Conservation (phyloP, 805 yeast genomes). For the Phaffomyces opuntiae region DNA sequence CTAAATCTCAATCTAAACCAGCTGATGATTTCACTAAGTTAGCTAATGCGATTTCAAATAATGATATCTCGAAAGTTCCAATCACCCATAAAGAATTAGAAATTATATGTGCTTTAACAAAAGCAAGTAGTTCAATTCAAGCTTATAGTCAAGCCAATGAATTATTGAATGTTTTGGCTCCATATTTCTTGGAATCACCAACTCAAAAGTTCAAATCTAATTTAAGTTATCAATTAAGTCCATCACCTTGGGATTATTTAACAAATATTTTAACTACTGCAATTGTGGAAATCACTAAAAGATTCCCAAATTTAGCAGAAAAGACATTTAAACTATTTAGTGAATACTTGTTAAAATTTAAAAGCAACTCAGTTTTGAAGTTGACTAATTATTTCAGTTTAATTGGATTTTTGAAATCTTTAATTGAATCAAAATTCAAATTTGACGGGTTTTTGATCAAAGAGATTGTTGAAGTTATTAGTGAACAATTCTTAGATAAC, state of each 20-base stretch:
- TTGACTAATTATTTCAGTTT: conserved; percentile 26
- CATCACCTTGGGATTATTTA: conserved; percentile 34
- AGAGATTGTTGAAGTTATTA: conserved; percentile 22
- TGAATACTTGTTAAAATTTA: conserved; percentile 20
- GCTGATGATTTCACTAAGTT: conserved; percentile 17
- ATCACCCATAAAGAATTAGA: conserved; percentile 46
- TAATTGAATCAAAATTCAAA: conserved; percentile 14
- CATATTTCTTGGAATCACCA: conserved; percentile 45
- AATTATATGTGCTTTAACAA: conserved; percentile 40
- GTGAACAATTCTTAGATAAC: conserved; percentile 11
- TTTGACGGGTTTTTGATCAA: conserved; percentile 18
- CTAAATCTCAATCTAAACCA: conserved; percentile 1
- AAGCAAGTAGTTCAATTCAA: conserved; percentile 28
- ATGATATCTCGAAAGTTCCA: conserved; percentile 18
- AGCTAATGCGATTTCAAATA: conserved; percentile 9
- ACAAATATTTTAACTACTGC: conserved; percentile 28
- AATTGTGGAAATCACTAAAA: conserved; percentile 21
- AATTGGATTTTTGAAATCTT: conserved; percentile 31
- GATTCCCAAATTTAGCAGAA: conserved; percentile 23
- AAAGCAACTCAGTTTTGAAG: conserved; percentile 8
- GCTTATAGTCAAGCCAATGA: conserved; percentile 31
- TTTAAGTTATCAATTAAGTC: conserved; percentile 27
- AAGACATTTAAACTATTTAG: conserved; percentile 18
- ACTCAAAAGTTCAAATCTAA: conserved; percentile 39
- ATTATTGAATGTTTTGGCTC: conserved; percentile 34